Base-by-base conservation (phyloP, 805 yeast genomes). In the Kurtzmaniella cleridarum region DNA sequence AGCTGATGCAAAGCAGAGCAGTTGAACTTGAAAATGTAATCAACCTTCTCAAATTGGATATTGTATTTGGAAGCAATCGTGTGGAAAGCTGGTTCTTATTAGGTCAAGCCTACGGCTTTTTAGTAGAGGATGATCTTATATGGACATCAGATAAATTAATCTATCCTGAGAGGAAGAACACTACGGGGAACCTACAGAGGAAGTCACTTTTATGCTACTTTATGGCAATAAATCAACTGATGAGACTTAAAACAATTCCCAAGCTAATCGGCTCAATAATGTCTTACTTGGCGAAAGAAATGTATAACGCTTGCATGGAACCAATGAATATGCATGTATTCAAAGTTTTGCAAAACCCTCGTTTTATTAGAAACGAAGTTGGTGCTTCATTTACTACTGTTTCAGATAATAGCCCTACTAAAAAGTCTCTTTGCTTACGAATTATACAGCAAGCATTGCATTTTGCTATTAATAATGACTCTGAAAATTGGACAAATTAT, bases 141-240 rank as follows among this genome's bases (percentile, higher is more conserved):
- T 88, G 96, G 95, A 84, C 91, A 1, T 80, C 95, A 0, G 96
- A 90, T 50, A 84, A 84, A 51, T 60, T 88, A 28, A 81, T 81
- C 37, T 68, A 75, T 0, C 53, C 69, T 0, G 93, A 84, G 5
- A 71, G 79, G 44, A 82, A 82, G 50, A 61, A 62, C 3, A 56
- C 62, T 0, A 82, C 88, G 0, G 87, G 89, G 0, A 59, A 71
- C 5, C 53, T 76, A 3, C 96, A 88, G 56, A 71, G 83, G 41
- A 81, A 74, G 49, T 71, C 95, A 0, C 57, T 91, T 2, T 48
- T 88, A 2, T 81, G 95, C 44, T 88, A 82, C 48, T 54, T 81
- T 16, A 82, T 84, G 85, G 89, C 95, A 0, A 61, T 79, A 14
- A 80, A 75, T 48, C 48, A 69, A 2, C 59, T 54, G 39, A 38